Conservation (phyloP, 208 protist genomes). For the Phytomonas sp. region DNA sequence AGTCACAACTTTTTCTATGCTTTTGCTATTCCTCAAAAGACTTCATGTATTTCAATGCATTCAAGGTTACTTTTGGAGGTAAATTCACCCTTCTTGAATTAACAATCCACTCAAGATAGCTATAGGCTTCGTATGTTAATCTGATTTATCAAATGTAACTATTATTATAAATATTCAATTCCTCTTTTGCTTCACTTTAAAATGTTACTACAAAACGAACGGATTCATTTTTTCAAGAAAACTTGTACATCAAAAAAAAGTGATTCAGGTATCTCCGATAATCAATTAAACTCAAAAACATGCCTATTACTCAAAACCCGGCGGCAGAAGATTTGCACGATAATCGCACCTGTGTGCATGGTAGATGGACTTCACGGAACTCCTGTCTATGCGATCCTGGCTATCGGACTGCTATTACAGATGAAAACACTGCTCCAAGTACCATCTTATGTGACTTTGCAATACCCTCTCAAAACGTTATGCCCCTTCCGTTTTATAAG, state of each 20-base stretch:
- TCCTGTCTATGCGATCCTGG: background rate
- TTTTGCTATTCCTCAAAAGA: background rate
- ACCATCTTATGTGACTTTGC: background rate
- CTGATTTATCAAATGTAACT: background rate
- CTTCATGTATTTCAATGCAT: background rate
- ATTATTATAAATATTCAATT: background rate
- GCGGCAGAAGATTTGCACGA: background rate
- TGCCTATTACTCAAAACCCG: background rate
- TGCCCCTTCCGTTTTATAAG: background rate
- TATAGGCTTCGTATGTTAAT: background rate
- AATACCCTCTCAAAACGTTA: background rate
- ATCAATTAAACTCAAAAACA: background rate
- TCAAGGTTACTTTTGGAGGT: background rate
- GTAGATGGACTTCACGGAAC: background rate
- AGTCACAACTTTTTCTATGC: background rate
- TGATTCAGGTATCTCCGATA: background rate
- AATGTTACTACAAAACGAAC: background rate
- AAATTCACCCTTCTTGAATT: background rate
- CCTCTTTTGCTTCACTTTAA: conserved; percentile 2
- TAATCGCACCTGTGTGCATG: background rate
- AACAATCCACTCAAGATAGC: background rate
- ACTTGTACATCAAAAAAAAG: background rate
- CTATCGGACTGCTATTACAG: background rate
- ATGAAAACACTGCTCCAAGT: background rate
- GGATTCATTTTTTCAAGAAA: background rate